A percentile compares a stretch with the other conserved stretches of the same genome.
These are phyloP conservation scores for Cyclotella distinguenda DNA, from an alignment of 108 stramenopile species.

Conservation along the genomic window DNA sequence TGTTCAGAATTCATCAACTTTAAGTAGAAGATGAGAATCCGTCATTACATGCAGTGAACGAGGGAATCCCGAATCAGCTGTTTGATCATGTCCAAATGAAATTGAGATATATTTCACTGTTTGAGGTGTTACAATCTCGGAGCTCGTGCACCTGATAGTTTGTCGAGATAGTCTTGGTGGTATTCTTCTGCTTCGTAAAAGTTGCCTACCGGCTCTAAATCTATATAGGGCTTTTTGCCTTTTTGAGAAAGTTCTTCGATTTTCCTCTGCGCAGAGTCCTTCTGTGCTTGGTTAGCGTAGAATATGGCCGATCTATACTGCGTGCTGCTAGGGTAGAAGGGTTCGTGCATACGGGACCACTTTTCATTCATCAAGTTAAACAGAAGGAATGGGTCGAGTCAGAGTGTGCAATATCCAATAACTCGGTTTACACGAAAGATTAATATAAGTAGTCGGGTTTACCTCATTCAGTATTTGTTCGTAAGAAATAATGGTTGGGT, in stretches of 20 bases:
- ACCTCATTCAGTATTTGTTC: slow-evolving; percentile 54
- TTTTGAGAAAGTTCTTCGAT: slow-evolving; percentile 37
- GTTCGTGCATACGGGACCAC: slow-evolving; percentile 52
- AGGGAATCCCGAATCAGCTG: no score
- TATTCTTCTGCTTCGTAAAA: slow-evolving; percentile 71
- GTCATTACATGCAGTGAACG: background rate
- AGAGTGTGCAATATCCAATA: background rate
- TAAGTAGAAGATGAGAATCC: no score
- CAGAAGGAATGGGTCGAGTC: background rate
- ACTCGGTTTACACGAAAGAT: background rate
- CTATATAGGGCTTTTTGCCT: slow-evolving; percentile 43
- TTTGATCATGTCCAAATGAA: no score
- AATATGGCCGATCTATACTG: slow-evolving; percentile 71
- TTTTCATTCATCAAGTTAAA: background rate
- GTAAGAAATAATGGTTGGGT: slow-evolving; percentile 55
- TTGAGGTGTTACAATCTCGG: slow-evolving; percentile 10
- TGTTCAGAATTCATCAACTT: no score
- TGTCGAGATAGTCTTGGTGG: slow-evolving; percentile 68
- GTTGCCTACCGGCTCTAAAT: slow-evolving; percentile 54
- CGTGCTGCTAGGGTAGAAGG: slow-evolving; percentile 41
- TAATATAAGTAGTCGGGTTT: background rate
- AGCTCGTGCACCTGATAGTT: slow-evolving; percentile 27
- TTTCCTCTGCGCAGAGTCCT: slow-evolving; percentile 31
- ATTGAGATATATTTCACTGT: no score
- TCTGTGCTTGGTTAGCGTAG: slow-evolving; percentile 48